A percentile compares a stretch with the other conserved stretches of the same genome.
phyloP scores from a whole-genome alignment of 2,329 filamentous ascomycete species.

The Chrysoporthe puriensis region DNA sequence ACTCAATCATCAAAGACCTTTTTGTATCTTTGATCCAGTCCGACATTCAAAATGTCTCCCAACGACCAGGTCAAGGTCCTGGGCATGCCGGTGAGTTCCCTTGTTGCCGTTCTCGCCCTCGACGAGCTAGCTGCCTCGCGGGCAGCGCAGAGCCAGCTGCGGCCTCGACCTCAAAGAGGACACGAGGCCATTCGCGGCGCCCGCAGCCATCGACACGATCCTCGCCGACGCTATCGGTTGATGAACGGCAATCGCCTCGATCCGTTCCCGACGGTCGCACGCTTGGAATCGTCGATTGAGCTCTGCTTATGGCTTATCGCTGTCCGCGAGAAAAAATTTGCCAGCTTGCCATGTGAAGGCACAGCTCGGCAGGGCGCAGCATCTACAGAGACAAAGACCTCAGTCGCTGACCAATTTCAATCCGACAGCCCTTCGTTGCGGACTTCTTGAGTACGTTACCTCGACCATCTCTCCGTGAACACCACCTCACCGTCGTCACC shows the following conservation, averaged over 20 bases:
- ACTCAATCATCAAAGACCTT: constrained; percentile 56
- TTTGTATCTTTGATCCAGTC: constrained; percentile 45
- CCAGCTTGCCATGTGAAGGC: constrained; percentile 27
- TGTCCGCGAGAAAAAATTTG: constrained; percentile 21
- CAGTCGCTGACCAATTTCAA: constrained; percentile 26
- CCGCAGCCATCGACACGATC: constrained; percentile 16
- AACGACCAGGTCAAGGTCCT: constrained; percentile 61
- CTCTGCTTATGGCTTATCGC: constrained; percentile 24
- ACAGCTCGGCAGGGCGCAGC: constrained; percentile 32
- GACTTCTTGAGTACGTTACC: constrained; percentile 95
- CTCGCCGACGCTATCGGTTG: background rate
- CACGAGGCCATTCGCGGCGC: constrained; percentile 5
- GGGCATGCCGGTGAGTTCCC: constrained; percentile 68
- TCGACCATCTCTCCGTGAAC: constrained; percentile 6
- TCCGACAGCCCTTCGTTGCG: constrained; percentile 81
- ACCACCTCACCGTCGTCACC: background rate
- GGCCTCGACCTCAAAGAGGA: background rate
- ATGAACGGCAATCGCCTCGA: constrained; percentile 12
- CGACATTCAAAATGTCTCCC: constrained; percentile 55
- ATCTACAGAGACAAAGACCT: constrained; percentile 4
- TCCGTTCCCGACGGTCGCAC: constrained; percentile 13
- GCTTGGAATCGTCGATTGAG: background rate
- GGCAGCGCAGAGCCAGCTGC: background rate
- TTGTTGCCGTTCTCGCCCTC: constrained; percentile 19
- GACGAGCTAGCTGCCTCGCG: background rate